A percentile compares a stretch with the other conserved stretches of the same genome.
phyloP scores from a whole-genome alignment of 2,329 filamentous ascomycete genomes.

The Trichoderma sp. region DNA sequence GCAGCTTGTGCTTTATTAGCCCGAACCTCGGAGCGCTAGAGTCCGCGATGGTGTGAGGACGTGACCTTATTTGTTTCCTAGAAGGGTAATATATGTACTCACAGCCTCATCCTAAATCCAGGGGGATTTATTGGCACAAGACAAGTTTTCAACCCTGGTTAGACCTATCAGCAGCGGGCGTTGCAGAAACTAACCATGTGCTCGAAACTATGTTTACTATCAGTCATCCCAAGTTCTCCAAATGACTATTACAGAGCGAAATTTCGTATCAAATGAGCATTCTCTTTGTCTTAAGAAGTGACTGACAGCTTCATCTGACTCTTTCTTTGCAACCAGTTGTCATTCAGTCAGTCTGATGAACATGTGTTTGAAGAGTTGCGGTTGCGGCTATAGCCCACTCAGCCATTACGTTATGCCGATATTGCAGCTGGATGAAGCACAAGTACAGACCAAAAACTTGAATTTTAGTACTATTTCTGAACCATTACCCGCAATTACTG shows the following conservation, averaged over 20 bases:
- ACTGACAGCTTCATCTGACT: background rate
- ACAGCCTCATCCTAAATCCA: background rate
- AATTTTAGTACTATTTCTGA: background rate
- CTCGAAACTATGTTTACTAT: background rate
- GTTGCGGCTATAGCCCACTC: background rate
- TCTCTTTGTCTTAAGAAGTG: background rate
- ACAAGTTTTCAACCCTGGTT: background rate
- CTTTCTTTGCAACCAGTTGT: background rate
- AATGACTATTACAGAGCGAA: background rate
- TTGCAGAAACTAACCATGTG: background rate
- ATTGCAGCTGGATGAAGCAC: background rate
- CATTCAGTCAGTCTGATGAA: background rate
- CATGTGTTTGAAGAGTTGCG: no score
- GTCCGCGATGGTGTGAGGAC: background rate
- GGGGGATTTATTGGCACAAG: background rate
- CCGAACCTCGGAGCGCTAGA: slow-evolving; percentile 1
- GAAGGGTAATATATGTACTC: background rate
- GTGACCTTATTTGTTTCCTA: background rate
- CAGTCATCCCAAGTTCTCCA: background rate
- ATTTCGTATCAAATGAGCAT: background rate
- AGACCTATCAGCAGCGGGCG: background rate
- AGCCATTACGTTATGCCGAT: background rate
- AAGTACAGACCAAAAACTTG: background rate
- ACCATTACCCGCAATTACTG: background rate
- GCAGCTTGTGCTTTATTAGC: background rate